phyloP scores from a whole-genome alignment of 129 eudicot species.

The Pittosporum tobira region DNA sequence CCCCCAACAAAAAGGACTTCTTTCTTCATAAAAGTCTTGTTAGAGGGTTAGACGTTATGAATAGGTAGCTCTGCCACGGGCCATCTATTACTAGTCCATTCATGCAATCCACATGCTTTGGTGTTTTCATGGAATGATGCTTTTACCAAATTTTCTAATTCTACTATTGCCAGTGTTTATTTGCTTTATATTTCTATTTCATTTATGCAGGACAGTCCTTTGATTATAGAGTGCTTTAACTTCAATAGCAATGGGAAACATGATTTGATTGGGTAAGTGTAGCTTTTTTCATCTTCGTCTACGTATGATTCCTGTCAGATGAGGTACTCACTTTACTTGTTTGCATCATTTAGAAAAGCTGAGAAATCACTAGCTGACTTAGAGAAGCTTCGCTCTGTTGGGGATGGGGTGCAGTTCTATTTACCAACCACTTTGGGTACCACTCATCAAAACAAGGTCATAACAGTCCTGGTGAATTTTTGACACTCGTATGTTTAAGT shows the following conservation, averaged over 20 bases:
- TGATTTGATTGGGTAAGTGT: constrained; percentile 75
- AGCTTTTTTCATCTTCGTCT: constrained; percentile 7
- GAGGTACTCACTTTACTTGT: constrained; percentile 18
- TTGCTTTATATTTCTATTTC: constrained; percentile 5
- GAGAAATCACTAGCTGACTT: constrained; percentile 72
- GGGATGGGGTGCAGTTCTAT: constrained; percentile 52
- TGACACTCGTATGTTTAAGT: constrained; percentile 1
- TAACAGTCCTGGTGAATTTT: constrained; percentile 1
- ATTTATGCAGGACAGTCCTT: constrained; percentile 79
- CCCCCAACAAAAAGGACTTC: not conserved
- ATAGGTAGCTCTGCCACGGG: not conserved
- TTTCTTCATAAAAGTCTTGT: no score
- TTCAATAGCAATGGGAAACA: constrained; percentile 93
- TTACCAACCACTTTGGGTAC: constrained; percentile 51
- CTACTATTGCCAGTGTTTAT: constrained; percentile 5
- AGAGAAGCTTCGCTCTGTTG: constrained; percentile 51
- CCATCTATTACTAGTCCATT: not conserved
- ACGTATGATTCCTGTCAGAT: not conserved
- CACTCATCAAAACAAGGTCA: constrained; percentile 60
- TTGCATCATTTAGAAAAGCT: constrained; percentile 46
- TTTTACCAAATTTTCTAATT: constrained; percentile 6
- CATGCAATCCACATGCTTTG: not conserved
- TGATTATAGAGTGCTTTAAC: constrained; percentile 77
- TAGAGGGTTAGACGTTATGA: not conserved
- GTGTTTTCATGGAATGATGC: not conserved